Evolutionary conservation across 2,329 filamentous ascomycete genomes (phyloP).

Genomic region (Phialemonium atrogriseum): DNA sequence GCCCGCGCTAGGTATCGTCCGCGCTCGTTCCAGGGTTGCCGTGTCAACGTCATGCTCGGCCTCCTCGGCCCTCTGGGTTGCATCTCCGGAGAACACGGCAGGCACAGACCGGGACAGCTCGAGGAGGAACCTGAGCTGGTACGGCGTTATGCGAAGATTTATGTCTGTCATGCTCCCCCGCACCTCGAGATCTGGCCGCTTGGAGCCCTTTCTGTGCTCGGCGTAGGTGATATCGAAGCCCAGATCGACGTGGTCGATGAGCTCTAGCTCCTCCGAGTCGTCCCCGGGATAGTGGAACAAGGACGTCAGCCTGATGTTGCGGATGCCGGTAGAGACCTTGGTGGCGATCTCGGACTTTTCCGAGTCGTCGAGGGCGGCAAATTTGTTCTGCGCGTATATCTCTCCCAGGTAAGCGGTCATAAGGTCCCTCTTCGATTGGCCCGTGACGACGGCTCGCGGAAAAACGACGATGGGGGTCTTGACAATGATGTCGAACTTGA

Average conservation of each 20-base stretch:
- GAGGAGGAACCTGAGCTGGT: conserved; percentile 81
- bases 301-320: conserved; percentile 85
- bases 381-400: conserved; percentile 93
- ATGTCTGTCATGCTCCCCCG: conserved; percentile 89
- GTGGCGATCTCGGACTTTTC: conserved; percentile 69
- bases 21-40: conserved; percentile 39
- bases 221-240: conserved; percentile 88
- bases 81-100: conserved; percentile 70
- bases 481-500: conserved; percentile 89
- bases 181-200: conserved; percentile 85
- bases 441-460: conserved; percentile 66
- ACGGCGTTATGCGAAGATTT: conserved; percentile 81
- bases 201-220: conserved; percentile 68
- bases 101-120: conserved; percentile 85
- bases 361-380: conserved; percentile 74
- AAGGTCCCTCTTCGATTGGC: conserved; percentile 65
- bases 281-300: conserved; percentile 72
- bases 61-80: conserved; percentile 63
- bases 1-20: conserved; percentile 30
- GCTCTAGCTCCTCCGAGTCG: conserved; percentile 75
- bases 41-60: conserved; percentile 66
- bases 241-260: conserved; percentile 95
- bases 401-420: conserved; percentile 92
- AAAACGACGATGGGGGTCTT: conserved; percentile 97
- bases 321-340: conserved; percentile 82